These are phyloP conservation scores for Moesziomyces parantarcticus DNA, from an alignment of 1,284 basidiomycete genomes.

Conservation along the genomic window DNA sequence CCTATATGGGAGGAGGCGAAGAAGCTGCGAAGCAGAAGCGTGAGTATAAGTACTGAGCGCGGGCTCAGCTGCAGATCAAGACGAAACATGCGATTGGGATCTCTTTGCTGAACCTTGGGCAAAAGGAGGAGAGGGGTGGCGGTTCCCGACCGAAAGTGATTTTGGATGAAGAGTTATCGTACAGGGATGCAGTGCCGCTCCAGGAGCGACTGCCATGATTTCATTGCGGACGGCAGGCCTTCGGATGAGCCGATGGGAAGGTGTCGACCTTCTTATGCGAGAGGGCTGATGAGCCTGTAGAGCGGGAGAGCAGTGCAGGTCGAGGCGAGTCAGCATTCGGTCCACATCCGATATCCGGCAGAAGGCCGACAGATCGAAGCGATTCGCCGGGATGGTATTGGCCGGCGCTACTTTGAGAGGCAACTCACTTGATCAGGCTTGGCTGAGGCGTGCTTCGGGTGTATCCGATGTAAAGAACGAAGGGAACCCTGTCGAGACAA, in stretches of 20 bases:
- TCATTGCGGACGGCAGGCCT: neutral
- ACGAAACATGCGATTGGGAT: neutral
- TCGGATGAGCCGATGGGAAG: slow-evolving; percentile 22
- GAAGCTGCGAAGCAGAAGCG: neutral
- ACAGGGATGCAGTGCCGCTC: slow-evolving; percentile 19
- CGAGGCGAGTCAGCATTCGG: slow-evolving; percentile 1
- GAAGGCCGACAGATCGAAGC: no score
- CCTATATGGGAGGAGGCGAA: neutral
- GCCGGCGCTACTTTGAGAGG: neutral
- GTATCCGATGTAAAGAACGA: slow-evolving; percentile 66
- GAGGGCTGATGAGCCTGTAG: slow-evolving; percentile 58
- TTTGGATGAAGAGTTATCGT: slow-evolving; percentile 2
- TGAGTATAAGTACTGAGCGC: neutral
- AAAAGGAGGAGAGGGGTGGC: slow-evolving; percentile 7
- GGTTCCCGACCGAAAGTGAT: slow-evolving; percentile 5
- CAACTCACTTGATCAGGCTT: slow-evolving; percentile 65
- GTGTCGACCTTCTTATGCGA: slow-evolving; percentile 32
- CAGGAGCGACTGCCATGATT: neutral
- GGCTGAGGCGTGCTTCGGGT: slow-evolving; percentile 63
- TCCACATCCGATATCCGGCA: neutral
- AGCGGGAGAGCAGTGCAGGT: neutral
- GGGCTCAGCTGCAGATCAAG: neutral
- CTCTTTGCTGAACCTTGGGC: neutral
- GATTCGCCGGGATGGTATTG: neutral
- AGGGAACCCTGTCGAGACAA: slow-evolving; percentile 56